Conservation (phyloP, 495 filamentous ascomycete genomes). For the Evansstolkia leycettana region DNA sequence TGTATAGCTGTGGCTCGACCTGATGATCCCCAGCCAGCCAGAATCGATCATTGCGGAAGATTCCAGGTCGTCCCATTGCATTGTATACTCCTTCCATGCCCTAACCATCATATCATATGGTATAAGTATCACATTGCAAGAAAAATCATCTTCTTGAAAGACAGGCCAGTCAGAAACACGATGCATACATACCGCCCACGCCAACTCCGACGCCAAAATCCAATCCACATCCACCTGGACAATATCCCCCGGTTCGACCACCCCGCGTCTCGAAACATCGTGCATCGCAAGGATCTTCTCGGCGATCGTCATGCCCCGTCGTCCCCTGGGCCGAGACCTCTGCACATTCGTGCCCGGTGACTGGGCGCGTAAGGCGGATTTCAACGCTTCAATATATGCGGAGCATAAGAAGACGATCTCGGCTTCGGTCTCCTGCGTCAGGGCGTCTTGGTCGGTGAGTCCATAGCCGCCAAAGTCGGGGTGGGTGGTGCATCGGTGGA, state of each 20-base stretch:
- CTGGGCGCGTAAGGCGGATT: background rate
- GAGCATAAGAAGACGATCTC: slow-evolving; percentile 2
- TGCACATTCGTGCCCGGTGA: too few relatives aligned
- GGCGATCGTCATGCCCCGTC: slow-evolving; percentile 26
- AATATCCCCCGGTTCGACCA: slow-evolving; percentile 21
- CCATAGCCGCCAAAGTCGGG: slow-evolving; percentile 3
- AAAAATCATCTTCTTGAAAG: too few relatives aligned
- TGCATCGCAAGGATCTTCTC: slow-evolving; percentile 32
- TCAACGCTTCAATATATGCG: slow-evolving; percentile 1
- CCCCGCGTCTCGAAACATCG: slow-evolving; percentile 18
- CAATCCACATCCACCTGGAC: slow-evolving; percentile 31
- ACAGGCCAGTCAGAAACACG: too few relatives aligned
- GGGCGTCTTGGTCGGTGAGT: background rate
- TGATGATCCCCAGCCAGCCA: slow-evolving; percentile 37
- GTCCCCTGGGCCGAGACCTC: too few relatives aligned
- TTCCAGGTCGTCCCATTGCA: slow-evolving; percentile 18
- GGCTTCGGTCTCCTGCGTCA: background rate
- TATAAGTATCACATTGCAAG: background rate
- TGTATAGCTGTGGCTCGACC: slow-evolving; percentile 27
- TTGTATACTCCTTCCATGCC: slow-evolving; percentile 28
- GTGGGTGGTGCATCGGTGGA: background rate
- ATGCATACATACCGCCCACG: slow-evolving; percentile 19
- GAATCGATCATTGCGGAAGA: slow-evolving; percentile 36
- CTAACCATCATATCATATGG: slow-evolving; percentile 5
- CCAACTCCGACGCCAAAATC: slow-evolving; percentile 27